Conservation (phyloP, 805 yeast species). For the Saturnispora ahearnii region DNA sequence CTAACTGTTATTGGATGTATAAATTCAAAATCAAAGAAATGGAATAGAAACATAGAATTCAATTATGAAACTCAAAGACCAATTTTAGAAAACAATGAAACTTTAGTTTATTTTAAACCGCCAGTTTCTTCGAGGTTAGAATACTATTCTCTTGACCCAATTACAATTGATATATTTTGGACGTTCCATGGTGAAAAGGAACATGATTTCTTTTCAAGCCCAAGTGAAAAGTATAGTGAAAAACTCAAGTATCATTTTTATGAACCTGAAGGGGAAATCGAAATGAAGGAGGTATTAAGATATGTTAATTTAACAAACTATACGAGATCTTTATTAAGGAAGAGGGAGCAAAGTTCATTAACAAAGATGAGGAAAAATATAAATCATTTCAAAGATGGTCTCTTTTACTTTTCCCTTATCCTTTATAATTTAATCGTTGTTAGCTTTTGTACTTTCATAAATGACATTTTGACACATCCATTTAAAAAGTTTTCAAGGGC, state of each 20-base stretch:
- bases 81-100: constrained; percentile 14
- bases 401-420: constrained; percentile 1
- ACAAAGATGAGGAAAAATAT: not conserved
- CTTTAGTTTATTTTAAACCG: constrained; percentile 50
- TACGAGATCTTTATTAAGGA: constrained; percentile 17
- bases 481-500: constrained; percentile 7
- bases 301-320: constrained; percentile 26
- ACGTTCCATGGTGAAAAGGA: constrained; percentile 14
- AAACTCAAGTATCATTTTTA: constrained; percentile 22
- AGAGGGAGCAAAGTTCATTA: not conserved
- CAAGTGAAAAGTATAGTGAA: constrained; percentile 18
- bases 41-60: constrained; percentile 12
- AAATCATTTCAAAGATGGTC: not conserved
- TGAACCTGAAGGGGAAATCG: constrained; percentile 6
- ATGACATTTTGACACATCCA: constrained; percentile 13
- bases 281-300: constrained; percentile 21
- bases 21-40: constrained; percentile 15
- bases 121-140: constrained; percentile 68
- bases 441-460: constrained; percentile 9
- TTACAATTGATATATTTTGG: constrained; percentile 48
- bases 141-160: constrained; percentile 68
- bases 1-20: constrained; percentile 23
- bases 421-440: constrained; percentile 8
- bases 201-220: constrained; percentile 13
- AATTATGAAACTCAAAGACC: constrained; percentile 14